phyloP scores from a whole-genome alignment of 2,329 filamentous ascomycete species.

The Ascochyta rabiei region DNA sequence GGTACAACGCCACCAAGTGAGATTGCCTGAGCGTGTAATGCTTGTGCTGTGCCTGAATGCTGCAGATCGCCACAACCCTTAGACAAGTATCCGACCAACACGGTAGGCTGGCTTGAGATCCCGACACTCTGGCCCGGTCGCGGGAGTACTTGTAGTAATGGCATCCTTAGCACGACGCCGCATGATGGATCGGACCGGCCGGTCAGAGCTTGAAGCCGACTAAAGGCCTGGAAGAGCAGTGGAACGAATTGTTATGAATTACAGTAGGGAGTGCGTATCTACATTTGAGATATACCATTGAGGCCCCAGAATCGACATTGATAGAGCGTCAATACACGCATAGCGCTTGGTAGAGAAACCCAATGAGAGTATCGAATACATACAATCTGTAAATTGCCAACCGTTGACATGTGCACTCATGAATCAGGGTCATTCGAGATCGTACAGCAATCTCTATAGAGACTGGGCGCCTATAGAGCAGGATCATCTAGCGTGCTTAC shows the following conservation, averaged over 20 bases:
- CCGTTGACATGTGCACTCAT: background rate
- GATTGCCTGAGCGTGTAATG: conserved; percentile 1
- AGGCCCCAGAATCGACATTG: background rate
- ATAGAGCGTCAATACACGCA: background rate
- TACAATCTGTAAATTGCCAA: background rate
- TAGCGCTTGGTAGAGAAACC: background rate
- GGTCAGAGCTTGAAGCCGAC: background rate
- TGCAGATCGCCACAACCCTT: conserved; percentile 1
- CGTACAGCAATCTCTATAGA: background rate
- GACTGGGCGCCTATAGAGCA: background rate
- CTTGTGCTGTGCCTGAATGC: background rate
- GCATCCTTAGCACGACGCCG: background rate
- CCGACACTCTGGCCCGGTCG: background rate
- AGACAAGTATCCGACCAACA: background rate
- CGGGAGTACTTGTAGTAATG: background rate
- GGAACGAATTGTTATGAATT: background rate
- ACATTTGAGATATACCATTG: background rate
- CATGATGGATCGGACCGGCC: background rate
- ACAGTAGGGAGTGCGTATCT: background rate
- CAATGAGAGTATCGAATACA: background rate
- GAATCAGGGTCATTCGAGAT: background rate
- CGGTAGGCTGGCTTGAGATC: background rate
- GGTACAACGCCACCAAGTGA: background rate
- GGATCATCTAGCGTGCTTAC: background rate
- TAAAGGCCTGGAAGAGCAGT: background rate